Evolutionary conservation across 2,329 filamentous ascomycete species (phyloP).

Genomic region (Fusarium proliferatum): DNA sequence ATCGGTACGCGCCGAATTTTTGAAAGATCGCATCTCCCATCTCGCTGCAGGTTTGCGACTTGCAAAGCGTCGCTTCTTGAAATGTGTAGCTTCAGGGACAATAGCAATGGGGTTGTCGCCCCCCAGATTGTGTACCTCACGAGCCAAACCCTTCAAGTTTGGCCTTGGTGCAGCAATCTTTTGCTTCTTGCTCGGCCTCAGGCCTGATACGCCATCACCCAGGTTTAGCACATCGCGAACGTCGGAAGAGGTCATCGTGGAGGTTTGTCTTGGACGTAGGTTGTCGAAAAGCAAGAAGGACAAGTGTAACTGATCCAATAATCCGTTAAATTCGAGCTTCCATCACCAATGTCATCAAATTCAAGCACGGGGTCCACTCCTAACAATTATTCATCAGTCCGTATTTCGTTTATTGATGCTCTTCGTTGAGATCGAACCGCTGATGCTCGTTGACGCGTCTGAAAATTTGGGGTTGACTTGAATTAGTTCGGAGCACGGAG

Average conservation of each 20-base stretch:
- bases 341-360: slow-evolving; percentile 40
- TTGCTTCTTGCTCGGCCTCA: slow-evolving; percentile 78
- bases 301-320: slow-evolving; percentile 1
- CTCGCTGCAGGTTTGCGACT: slow-evolving; percentile 66
- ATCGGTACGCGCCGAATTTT: slow-evolving; percentile 80
- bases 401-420: slow-evolving; percentile 1
- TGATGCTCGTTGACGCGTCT: slow-evolving; percentile 28
- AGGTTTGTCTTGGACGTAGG: slow-evolving; percentile 26
- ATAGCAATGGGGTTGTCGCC: slow-evolving; percentile 76
- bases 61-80: slow-evolving; percentile 68
- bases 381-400: background rate
- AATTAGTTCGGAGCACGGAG: slow-evolving; percentile 8
- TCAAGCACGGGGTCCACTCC: background rate
- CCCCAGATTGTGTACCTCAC: slow-evolving; percentile 73
- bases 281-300: background rate
- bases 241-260: slow-evolving; percentile 78
- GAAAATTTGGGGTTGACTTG: slow-evolving; percentile 26
- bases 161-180: slow-evolving; percentile 71
- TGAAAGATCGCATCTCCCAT: slow-evolving; percentile 79
- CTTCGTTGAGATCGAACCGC: slow-evolving; percentile 13
- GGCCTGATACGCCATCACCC: slow-evolving; percentile 64
- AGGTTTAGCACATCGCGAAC: slow-evolving; percentile 90
- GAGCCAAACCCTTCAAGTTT: slow-evolving; percentile 71
- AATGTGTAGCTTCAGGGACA: slow-evolving; percentile 68
- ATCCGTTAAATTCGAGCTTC: slow-evolving; percentile 27